phyloP scores from a whole-genome alignment of 2,329 filamentous ascomycete species.

The Verticillium longisporum region DNA sequence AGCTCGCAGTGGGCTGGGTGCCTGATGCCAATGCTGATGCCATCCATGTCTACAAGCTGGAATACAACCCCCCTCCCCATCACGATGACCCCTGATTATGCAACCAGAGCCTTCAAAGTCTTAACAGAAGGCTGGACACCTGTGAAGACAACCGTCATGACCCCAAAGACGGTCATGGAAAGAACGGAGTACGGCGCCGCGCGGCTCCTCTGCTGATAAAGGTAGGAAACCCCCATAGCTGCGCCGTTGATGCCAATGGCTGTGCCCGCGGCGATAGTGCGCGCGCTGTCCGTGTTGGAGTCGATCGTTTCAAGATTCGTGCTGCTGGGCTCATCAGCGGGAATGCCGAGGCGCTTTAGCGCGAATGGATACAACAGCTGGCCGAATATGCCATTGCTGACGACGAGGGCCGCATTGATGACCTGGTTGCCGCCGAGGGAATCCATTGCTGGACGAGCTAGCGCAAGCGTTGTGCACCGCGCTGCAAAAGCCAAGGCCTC shows the following conservation, averaged over 20 bases:
- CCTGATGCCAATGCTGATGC: too few species aligned
- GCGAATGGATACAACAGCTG: slow-evolving; percentile 30
- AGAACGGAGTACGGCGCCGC: slow-evolving; percentile 50
- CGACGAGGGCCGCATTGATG: slow-evolving; percentile 43
- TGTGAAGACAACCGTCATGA: slow-evolving; percentile 48
- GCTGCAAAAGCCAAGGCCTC: slow-evolving; percentile 40
- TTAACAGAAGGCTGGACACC: slow-evolving; percentile 37
- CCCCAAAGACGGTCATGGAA: slow-evolving; percentile 50
- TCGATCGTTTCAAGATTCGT: neutral
- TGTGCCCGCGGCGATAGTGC: slow-evolving; percentile 41
- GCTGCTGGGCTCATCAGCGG: slow-evolving; percentile 1
- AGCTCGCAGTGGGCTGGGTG: too few species aligned
- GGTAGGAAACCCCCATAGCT: slow-evolving; percentile 52
- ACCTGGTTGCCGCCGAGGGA: slow-evolving; percentile 36
- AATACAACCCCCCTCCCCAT: neutral
- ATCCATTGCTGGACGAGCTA: slow-evolving; percentile 39
- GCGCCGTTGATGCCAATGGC: slow-evolving; percentile 52
- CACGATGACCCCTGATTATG: neutral
- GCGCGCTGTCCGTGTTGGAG: slow-evolving; percentile 18
- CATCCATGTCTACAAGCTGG: neutral
- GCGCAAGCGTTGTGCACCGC: slow-evolving; percentile 43
- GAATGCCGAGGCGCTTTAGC: slow-evolving; percentile 21
- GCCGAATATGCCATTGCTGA: slow-evolving; percentile 41
- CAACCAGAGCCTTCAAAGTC: slow-evolving; percentile 26
- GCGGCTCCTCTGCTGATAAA: slow-evolving; percentile 45